Conservation (phyloP, 768 basidiomycete species). For the Sistotremastrum suecicum region DNA sequence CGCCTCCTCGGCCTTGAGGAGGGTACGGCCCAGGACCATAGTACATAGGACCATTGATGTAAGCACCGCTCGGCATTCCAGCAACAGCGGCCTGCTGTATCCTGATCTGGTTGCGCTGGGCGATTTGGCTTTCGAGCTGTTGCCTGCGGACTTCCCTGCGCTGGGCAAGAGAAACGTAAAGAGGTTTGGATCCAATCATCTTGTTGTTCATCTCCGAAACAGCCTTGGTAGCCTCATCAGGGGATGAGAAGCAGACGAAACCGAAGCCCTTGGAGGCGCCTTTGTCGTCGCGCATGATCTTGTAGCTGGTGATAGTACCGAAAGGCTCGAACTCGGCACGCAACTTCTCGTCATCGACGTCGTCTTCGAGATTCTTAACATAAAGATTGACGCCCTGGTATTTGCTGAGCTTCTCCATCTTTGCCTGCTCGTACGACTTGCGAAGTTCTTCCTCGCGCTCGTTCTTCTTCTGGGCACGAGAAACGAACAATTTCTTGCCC, state of each 20-base stretch:
- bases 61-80: conserved; percentile 60
- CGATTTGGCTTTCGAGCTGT: conserved; percentile 97
- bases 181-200: conserved; percentile 96
- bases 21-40: conserved; percentile 74
- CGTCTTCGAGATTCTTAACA: conserved; percentile 99
- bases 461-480: conserved; percentile 95
- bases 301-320: conserved; percentile 95
- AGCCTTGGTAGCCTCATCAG: conserved; percentile 98
- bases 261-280: conserved; percentile 90
- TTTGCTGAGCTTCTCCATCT: conserved; percentile 96
- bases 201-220: conserved; percentile 99
- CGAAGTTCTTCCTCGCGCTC: conserved; percentile 97
- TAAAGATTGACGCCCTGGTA: conserved; percentile 98
- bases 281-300: conserved; percentile 98
- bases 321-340: conserved; percentile 93
- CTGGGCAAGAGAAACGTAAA: conserved; percentile 97
- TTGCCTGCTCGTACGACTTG: conserved; percentile 84
- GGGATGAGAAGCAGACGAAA: conserved; percentile 97
- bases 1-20: conserved; percentile 59
- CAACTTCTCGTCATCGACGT: conserved; percentile 94
- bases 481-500: conserved; percentile 86
- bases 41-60: conserved; percentile 79
- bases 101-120: conserved; percentile 92
- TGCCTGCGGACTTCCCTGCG: conserved; percentile 96
- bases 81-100: conserved; percentile 92